Evolutionary conservation across 2,329 filamentous ascomycete species (phyloP).

Genomic region (Colletotrichum eremochloae): DNA sequence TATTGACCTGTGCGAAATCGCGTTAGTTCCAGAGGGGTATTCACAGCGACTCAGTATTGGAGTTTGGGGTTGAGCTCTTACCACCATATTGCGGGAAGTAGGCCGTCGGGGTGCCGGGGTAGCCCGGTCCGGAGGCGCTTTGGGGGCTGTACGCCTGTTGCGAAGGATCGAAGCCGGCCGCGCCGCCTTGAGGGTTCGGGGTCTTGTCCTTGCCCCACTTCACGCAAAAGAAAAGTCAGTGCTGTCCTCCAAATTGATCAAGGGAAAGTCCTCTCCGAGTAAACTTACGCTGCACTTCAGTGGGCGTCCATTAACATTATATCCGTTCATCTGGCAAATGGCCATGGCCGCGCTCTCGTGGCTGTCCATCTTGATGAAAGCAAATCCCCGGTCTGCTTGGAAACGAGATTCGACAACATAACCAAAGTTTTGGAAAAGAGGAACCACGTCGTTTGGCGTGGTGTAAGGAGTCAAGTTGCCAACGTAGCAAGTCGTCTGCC

Average conservation of each 20-base stretch:
- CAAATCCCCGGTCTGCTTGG: constrained; percentile 97
- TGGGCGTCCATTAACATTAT: constrained; percentile 96
- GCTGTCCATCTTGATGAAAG: constrained; percentile 99
- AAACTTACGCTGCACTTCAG: constrained; percentile 96
- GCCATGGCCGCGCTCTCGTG: constrained; percentile 99
- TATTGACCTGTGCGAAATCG: constrained; percentile 59
- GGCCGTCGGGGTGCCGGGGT: constrained; percentile 80
- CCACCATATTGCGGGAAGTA: constrained; percentile 97
- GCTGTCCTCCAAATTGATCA: constrained; percentile 24
- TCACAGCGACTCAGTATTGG: neutral
- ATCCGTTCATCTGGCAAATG: constrained; percentile 97
- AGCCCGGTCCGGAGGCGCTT: constrained; percentile 78
- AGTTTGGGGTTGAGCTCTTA: constrained; percentile 55
- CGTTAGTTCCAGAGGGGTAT: constrained; percentile 47
- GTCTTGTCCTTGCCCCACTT: constrained; percentile 99
- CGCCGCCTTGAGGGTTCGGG: constrained; percentile 71
- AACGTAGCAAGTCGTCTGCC: constrained; percentile 99
- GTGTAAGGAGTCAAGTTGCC: constrained; percentile 98
- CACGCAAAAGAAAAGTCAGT: constrained; percentile 29
- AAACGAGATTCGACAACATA: constrained; percentile 98
- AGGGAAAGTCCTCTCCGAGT: neutral
- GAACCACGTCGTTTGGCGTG: constrained; percentile 95
- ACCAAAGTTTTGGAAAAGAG: constrained; percentile 98
- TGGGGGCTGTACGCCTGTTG: constrained; percentile 79
- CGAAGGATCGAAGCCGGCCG: constrained; percentile 83